Conservation (phyloP, 2,329 filamentous ascomycete genomes). For the Penicillium sp. region DNA sequence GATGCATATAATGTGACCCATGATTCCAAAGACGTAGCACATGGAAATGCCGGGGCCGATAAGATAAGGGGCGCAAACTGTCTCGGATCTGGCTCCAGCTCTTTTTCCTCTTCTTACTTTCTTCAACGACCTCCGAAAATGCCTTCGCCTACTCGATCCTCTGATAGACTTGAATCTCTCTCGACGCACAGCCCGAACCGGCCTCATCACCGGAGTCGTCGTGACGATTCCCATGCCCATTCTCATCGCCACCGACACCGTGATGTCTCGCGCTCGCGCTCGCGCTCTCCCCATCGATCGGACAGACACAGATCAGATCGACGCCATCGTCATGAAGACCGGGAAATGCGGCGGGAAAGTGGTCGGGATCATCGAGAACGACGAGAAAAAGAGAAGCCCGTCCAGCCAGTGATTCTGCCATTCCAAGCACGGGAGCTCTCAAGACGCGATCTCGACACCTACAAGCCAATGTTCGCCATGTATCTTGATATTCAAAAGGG, state of each 20-base stretch:
- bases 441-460: constrained; percentile 65
- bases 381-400: constrained; percentile 12
- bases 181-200: constrained; percentile 9
- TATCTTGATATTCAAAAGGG: constrained; percentile 89
- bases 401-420: constrained; percentile 53
- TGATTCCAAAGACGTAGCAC: neutral
- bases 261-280: constrained; percentile 29
- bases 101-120: neutral
- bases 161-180: constrained; percentile 4
- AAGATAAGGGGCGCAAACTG: constrained; percentile 8
- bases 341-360: constrained; percentile 25
- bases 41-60: constrained; percentile 2
- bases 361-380: constrained; percentile 19
- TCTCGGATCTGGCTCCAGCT: neutral
- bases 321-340: constrained; percentile 38
- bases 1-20: neutral
- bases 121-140: constrained; percentile 9
- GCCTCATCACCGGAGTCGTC: constrained; percentile 19
- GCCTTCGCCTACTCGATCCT: constrained; percentile 14
- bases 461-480: constrained; percentile 71
- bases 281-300: constrained; percentile 37
- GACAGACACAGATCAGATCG: constrained; percentile 34
- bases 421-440: constrained; percentile 64
- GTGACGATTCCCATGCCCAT: constrained; percentile 14
- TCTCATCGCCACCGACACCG: constrained; percentile 25